Base-by-base conservation (phyloP, 306 rosid genomes). In the Acacia crassicarpa region DNA sequence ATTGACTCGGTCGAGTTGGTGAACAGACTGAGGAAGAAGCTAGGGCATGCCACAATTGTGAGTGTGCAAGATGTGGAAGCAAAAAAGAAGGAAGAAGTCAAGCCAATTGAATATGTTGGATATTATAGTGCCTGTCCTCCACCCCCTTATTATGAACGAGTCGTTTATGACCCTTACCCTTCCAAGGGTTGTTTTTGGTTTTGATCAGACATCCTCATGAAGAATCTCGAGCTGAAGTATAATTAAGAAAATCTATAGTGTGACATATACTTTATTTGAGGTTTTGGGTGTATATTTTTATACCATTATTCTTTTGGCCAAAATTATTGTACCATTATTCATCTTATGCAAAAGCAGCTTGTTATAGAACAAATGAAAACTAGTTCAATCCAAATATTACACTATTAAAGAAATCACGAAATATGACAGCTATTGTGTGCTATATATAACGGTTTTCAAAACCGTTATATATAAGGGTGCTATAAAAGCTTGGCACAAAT, bases 1-100 rank as follows among this genome's bases (percentile, higher is more conserved):
- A 12, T 78, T 12, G 82, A 78, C 44, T 49, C 82, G 8, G 75
- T 48, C 15, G 2, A 56, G 6, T 51, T 78, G 82, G 40, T 49
- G 2, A 49, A 32, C 1, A 0, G 9, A 10, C 75, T 78, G 53
- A 67, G 67, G 25, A 78, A 78, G 66, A 67, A 78, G 53, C 7
- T 78, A 4, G 35, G 74, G 16, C 2, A 46, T 49, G 75, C 75
- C 14, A n/a, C 16, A 4, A 8, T 78, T 6, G 16, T 66, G 17
- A 78, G 67, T 67, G 67, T 78, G 15, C 30, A n/a, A 78, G 17
- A 66, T 32, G 49, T 78, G 66, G 20, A 30, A 20, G 23, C n/a
- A 51, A 4, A 4, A 30, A 13, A 54, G 9, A 1, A 59, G 33
- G 32, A 30, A 30, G 16, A 73, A 2, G 63, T 43, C 3, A 72